These are phyloP conservation scores for Cladobotryum protrusum DNA, from an alignment of 2,329 filamentous ascomycete genomes.

Conservation along the genomic window DNA sequence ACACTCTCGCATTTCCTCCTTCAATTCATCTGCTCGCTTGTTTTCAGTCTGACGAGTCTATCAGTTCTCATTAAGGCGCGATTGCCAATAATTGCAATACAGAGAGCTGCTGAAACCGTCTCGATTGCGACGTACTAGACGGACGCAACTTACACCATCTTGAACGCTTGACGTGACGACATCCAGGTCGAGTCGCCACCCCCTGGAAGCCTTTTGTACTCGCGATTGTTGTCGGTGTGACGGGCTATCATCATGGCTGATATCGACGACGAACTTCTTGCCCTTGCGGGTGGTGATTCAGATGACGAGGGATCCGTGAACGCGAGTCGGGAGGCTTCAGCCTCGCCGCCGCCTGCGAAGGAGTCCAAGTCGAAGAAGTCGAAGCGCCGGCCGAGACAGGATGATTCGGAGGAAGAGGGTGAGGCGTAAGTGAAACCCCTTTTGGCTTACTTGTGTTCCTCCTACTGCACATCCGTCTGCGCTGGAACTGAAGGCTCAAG, in stretches of 20 bases:
- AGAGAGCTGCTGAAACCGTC: not conserved
- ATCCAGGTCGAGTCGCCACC: not conserved
- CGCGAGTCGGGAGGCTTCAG: constrained; percentile 49
- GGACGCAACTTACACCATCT: too few species aligned
- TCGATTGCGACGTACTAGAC: not conserved
- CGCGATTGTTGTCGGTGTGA: not conserved
- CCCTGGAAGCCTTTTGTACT: not conserved
- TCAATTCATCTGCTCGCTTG: not conserved
- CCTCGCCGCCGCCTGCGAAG: constrained; percentile 40
- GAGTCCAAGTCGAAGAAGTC: constrained; percentile 37
- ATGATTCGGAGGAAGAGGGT: constrained; percentile 58
- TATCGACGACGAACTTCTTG: constrained; percentile 88
- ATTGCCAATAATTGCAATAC: not conserved
- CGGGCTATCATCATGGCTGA: constrained; percentile 62
- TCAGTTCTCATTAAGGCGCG: not conserved
- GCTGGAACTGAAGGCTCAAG: constrained; percentile 4
- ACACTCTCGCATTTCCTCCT: not conserved
- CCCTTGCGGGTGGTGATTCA: constrained; percentile 75
- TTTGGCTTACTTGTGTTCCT: not conserved
- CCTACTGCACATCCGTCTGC: constrained; percentile 1
- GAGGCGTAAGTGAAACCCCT: constrained; percentile 32
- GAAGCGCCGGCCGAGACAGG: constrained; percentile 37
- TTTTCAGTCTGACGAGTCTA: not conserved
- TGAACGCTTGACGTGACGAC: not conserved
- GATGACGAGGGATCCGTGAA: constrained; percentile 52